These are phyloP conservation scores for Candida takata DNA, from an alignment of 805 yeast species.

Conservation along the genomic window DNA sequence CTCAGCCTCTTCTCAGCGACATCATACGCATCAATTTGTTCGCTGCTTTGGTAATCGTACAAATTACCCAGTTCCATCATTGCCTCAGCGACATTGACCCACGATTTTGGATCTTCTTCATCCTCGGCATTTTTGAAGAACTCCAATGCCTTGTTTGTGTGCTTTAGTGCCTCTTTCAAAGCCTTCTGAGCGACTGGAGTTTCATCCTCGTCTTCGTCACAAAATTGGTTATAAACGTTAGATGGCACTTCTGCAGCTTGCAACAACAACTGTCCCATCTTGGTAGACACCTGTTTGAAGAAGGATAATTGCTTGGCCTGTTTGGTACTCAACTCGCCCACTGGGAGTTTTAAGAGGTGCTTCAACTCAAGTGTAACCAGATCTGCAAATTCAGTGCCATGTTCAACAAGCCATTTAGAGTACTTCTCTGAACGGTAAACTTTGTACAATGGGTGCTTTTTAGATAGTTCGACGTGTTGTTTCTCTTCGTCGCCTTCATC, in stretches of 20 bases:
- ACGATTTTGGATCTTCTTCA: slow-evolving; percentile 68
- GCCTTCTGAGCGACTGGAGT: slow-evolving; percentile 33
- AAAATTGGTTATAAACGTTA: slow-evolving; percentile 47
- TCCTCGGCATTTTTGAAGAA: slow-evolving; percentile 54
- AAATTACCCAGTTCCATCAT: slow-evolving; percentile 73
- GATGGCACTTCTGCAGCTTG: slow-evolving; percentile 61
- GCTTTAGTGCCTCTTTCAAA: slow-evolving; percentile 39
- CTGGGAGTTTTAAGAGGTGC: slow-evolving; percentile 7
- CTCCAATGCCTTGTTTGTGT: slow-evolving; percentile 46
- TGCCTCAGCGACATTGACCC: slow-evolving; percentile 86
- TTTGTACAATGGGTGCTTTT: slow-evolving; percentile 50
- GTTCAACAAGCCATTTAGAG: slow-evolving; percentile 40
- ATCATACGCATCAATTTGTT: slow-evolving; percentile 59
- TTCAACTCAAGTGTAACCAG: slow-evolving; percentile 12
- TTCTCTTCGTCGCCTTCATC: slow-evolving; percentile 35
- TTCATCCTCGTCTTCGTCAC: slow-evolving; percentile 25
- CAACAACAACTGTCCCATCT: slow-evolving; percentile 56
- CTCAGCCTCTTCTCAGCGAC: slow-evolving; percentile 63
- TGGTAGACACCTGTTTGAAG: slow-evolving; percentile 36
- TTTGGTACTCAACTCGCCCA: slow-evolving; percentile 11
- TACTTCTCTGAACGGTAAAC: slow-evolving; percentile 36
- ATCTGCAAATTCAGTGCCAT: slow-evolving; percentile 21
- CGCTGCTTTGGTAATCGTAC: slow-evolving; percentile 52
- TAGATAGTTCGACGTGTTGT: slow-evolving; percentile 30
- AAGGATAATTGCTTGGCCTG: slow-evolving; percentile 21